Conservation (phyloP, 441 rosid genomes). For the Viola pubescens region DNA sequence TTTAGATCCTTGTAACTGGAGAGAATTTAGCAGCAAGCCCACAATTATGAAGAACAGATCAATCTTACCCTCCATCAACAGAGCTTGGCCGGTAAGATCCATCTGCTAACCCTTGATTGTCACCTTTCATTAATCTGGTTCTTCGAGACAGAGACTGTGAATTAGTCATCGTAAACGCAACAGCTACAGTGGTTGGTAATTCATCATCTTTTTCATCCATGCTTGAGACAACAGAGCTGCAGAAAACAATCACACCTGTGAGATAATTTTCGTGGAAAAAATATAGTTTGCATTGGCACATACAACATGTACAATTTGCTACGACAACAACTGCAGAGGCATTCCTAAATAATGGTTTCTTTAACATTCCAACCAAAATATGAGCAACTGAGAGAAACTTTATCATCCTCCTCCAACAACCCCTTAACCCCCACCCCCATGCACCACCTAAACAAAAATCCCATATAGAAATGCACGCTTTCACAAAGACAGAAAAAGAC, state of each 20-base stretch:
- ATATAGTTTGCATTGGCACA: slow-evolving; percentile 5
- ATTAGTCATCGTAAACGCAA: slow-evolving; percentile 52
- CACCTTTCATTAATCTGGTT: slow-evolving; percentile 77
- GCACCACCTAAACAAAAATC: neutral
- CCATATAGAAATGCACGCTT: no score
- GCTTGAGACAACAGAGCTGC: slow-evolving; percentile 74
- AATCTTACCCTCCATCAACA: slow-evolving; percentile 66
- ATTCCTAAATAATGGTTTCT: no score
- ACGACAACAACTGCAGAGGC: no score
- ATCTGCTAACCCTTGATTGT: slow-evolving; percentile 56
- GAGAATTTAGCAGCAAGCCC: neutral
- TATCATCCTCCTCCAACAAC: no score
- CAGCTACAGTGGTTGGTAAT: slow-evolving; percentile 74
- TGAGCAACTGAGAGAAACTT: neutral
- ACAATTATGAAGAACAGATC: slow-evolving; percentile 10
- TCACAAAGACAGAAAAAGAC: no score
- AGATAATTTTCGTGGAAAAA: slow-evolving; percentile 13
- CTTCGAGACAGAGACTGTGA: slow-evolving; percentile 87
- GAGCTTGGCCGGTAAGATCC: slow-evolving; percentile 65
- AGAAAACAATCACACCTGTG: slow-evolving; percentile 32
- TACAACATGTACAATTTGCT: neutral
- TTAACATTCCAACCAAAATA: no score
- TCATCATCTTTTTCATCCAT: slow-evolving; percentile 81
- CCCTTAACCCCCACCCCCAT: neutral
- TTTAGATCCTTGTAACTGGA: neutral